phyloP scores from a whole-genome alignment of 306 rosid genomes.

The Parietaria judaica region DNA sequence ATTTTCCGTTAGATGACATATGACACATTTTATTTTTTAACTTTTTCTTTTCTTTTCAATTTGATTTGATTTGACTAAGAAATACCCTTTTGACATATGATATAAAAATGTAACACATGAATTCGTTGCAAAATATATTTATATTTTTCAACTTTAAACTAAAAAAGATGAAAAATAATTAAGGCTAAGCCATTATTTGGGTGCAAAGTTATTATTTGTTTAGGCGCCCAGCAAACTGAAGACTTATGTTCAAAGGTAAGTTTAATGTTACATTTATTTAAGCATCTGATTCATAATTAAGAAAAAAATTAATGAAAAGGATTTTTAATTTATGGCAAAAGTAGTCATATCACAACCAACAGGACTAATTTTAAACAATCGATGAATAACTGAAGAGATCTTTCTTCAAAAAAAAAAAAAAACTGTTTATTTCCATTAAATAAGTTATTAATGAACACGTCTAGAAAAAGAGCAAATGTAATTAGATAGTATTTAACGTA shows the following conservation, averaged over 20 bases:
- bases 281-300: not conserved
- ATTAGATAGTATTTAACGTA: not conserved
- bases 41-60: no score
- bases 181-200: not conserved
- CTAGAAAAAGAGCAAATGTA: not conserved
- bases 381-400: not conserved
- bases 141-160: not conserved
- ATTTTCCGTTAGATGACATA: no score
- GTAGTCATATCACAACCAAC: not conserved
- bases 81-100: no score
- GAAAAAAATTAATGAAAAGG: not conserved
- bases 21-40: no score
- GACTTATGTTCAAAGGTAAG: not conserved
- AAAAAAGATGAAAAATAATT: not conserved
- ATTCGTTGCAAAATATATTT: no score
- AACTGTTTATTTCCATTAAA: not conserved
- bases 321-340: not conserved
- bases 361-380: not conserved
- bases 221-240: conserved; percentile 10
- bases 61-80: no score
- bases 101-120: no score
- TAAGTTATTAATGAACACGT: not conserved
- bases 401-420: not conserved
- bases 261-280: not conserved
- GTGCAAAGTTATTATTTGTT: conserved; percentile 6